A percentile compares a stretch with the other conserved stretches of the same genome.
These are phyloP conservation scores for Tephrocybe sp. DNA, from an alignment of 768 basidiomycete genomes.

Conservation along the genomic window DNA sequence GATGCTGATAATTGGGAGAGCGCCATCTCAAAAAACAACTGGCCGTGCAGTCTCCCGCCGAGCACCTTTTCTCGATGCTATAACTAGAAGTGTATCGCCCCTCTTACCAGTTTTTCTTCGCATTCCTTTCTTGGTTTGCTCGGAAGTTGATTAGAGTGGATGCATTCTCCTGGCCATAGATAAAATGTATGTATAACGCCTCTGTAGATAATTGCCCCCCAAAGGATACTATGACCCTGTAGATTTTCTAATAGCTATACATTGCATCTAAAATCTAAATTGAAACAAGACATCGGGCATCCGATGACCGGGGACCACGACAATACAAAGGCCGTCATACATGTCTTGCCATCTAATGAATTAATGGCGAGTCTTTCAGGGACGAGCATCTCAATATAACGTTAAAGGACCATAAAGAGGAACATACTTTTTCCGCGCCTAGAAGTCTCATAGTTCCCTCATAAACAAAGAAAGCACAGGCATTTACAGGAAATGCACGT, in stretches of 20 bases:
- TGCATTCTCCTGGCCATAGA: too few species aligned
- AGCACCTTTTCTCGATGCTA: conserved; percentile 82
- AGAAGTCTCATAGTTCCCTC: conserved; percentile 66
- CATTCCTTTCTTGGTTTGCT: neutral
- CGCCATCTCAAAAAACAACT: conserved; percentile 55
- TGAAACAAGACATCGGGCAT: too few species aligned
- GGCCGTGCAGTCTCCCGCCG: conserved; percentile 77
- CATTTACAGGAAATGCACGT: conserved; percentile 77
- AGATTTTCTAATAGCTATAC: too few species aligned
- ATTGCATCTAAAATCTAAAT: too few species aligned
- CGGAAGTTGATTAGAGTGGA: neutral
- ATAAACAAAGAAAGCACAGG: conserved; percentile 76
- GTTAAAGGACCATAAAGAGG: conserved; percentile 10
- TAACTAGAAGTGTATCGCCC: conserved; percentile 31
- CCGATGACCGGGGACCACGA: too few species aligned
- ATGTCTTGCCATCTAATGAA: neutral
- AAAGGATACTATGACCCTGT: too few species aligned
- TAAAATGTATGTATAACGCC: too few species aligned
- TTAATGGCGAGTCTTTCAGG: conserved; percentile 41
- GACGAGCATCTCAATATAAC: conserved; percentile 7
- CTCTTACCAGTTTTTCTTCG: neutral
- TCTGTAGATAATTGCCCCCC: too few species aligned
- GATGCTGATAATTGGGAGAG: conserved; percentile 65
- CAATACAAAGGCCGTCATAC: too few species aligned
- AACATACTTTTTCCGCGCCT: conserved; percentile 62